Base-by-base conservation (phyloP, 1,284 basidiomycete species). In the Microbotryum scabiosae region DNA sequence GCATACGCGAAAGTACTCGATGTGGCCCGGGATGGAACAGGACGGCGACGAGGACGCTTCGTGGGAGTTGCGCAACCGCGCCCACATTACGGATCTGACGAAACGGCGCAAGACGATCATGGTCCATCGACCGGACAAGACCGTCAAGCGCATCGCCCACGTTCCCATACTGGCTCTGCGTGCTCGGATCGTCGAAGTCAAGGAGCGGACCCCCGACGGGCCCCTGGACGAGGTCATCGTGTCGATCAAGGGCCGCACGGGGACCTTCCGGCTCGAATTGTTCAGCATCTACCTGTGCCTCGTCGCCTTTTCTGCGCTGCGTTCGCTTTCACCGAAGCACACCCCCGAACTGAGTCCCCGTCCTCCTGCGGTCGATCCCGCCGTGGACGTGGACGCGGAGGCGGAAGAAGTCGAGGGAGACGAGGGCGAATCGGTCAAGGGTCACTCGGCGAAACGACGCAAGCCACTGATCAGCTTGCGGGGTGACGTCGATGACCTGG, bases 231-330 rank as follows among this genome's bases (percentile, higher is more conserved):
- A 71, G 25, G 77, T 78, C 61, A 75, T 80, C 25, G 68, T 81
- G 12, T 73, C 72, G 3, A 62, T 80, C 43, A 69, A 76, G 30
- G 70, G 80, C 9, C 76, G 77, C 26, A 74, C 78, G 36, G 67
- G 82, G 25, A 74, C 78, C 9, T 69, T 79, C 36, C 79, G 79
- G 50, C 78, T 85, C 68, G 81, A 84, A 65, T 77, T 93, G 43
- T 81, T 84, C 16, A 84, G 88, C 72, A 77, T 86, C 21, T 93
- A 92, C 72, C 85, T 84, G 70, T 68, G 79, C 12, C 79, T 94
- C 47, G 78, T 91, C 52, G 86, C 86, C 12, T 64, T 81, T 4
- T 78, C 82, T 44, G 82, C 82, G 0, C 56, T 87, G 46, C 79
- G 77, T 64, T 75, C 74, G 3, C 75, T 86, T 43, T 30, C 67